These are phyloP conservation scores for Salix viminalis DNA, from an alignment of 345 rosid genomes.

Conservation along the genomic window DNA sequence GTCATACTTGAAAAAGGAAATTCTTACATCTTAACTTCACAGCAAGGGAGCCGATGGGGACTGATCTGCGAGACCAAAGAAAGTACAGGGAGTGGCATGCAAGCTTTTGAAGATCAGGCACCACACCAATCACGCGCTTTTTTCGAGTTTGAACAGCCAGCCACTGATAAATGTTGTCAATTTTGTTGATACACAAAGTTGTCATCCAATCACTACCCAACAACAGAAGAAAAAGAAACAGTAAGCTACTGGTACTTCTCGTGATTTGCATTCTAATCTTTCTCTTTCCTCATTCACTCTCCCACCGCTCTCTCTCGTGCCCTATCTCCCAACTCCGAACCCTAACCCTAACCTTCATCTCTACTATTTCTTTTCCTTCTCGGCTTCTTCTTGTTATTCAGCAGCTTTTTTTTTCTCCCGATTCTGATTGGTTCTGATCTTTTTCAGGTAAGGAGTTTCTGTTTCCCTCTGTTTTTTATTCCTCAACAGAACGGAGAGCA, in stretches of 20 bases:
- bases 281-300: conserved; percentile 43
- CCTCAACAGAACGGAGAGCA: neutral
- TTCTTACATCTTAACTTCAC: too few species aligned
- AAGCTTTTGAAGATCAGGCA: neutral
- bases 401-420: neutral
- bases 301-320: conserved; percentile 32
- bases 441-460: neutral
- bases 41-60: neutral
- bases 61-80: neutral
- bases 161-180: neutral
- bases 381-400: neutral
- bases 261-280: conserved; percentile 28
- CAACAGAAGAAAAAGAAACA: neutral
- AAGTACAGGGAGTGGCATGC: neutral
- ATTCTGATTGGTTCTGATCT: neutral
- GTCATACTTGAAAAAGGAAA: too few species aligned
- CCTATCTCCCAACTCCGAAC: conserved; percentile 12
- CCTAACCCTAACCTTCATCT: conserved; percentile 6
- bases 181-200: neutral
- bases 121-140: neutral
- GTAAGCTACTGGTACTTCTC: conserved; percentile 22
- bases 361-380: conserved; percentile 2
- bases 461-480: neutral
- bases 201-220: neutral
- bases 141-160: neutral